A percentile compares a stretch with the other conserved stretches of the same genome.
These are phyloP conservation scores for Didymella arachidicola DNA, from an alignment of 2,329 filamentous ascomycete species.

Conservation along the genomic window DNA sequence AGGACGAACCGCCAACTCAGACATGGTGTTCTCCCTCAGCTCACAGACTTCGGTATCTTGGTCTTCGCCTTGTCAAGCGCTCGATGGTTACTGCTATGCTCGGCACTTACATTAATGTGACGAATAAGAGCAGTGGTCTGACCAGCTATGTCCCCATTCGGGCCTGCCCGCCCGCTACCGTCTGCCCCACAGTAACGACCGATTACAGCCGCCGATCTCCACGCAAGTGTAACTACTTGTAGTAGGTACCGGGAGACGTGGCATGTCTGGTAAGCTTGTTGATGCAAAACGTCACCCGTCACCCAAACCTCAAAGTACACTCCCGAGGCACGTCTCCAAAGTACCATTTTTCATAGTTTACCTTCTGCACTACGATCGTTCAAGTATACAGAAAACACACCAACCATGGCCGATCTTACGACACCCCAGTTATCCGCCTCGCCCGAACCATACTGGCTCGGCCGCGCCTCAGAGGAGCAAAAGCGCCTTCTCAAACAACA, in stretches of 20 bases:
- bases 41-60: background rate
- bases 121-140: background rate
- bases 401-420: background rate
- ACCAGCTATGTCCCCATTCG: background rate
- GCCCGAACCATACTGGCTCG: conserved; percentile 41
- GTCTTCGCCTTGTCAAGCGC: background rate
- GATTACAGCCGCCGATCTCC: conserved; percentile 13
- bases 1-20: background rate
- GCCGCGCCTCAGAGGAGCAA: conserved; percentile 36
- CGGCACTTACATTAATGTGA: background rate
- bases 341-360: too few species aligned
- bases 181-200: conserved; percentile 6
- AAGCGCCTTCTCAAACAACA: conserved; percentile 41
- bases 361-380: background rate
- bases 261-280: background rate
- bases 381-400: background rate
- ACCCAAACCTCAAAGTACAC: background rate
- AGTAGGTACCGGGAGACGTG: conserved; percentile 13
- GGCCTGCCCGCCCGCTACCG: conserved; percentile 2
- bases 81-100: background rate
- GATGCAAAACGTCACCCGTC: background rate
- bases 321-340: too few species aligned
- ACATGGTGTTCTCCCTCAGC: background rate
- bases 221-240: conserved; percentile 7
- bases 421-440: background rate